Evolutionary conservation across 148 eudicot species (phyloP).

Genomic region (Camellia granthamiana): DNA sequence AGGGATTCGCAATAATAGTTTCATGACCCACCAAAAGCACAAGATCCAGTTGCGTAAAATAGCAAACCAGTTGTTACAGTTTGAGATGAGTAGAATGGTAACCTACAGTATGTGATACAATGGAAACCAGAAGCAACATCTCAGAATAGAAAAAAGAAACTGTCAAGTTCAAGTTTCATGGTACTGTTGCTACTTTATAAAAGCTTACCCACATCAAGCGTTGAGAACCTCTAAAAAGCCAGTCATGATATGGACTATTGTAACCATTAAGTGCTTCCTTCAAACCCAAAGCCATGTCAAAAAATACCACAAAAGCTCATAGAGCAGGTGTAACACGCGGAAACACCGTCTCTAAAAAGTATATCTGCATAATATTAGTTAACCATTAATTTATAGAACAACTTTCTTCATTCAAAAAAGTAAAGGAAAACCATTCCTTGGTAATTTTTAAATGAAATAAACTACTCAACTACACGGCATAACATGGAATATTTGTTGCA

Average conservation of each 20-base stretch:
- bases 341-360: conserved; percentile 37
- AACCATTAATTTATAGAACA: neutral
- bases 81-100: conserved; percentile 37
- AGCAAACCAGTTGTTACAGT: conserved; percentile 36
- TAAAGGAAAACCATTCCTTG: neutral
- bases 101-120: conserved; percentile 30
- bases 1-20: conserved; percentile 47
- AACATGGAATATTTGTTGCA: neutral
- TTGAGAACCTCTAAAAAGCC: conserved; percentile 51
- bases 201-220: conserved; percentile 57
- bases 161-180: neutral
- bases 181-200: neutral
- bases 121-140: neutral
- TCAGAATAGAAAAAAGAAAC: conserved; percentile 1
- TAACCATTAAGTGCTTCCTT: conserved; percentile 22
- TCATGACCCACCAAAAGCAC: conserved; percentile 68
- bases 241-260: conserved; percentile 33
- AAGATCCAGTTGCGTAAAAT: conserved; percentile 36
- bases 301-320: conserved; percentile 42
- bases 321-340: conserved; percentile 37
- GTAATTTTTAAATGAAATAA: neutral
- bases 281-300: conserved; percentile 37
- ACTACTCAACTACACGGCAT: neutral
- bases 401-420: neutral
- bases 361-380: conserved; percentile 25